phyloP scores from a whole-genome alignment of 495 filamentous ascomycete species.

The Aspergillus indologenus region DNA sequence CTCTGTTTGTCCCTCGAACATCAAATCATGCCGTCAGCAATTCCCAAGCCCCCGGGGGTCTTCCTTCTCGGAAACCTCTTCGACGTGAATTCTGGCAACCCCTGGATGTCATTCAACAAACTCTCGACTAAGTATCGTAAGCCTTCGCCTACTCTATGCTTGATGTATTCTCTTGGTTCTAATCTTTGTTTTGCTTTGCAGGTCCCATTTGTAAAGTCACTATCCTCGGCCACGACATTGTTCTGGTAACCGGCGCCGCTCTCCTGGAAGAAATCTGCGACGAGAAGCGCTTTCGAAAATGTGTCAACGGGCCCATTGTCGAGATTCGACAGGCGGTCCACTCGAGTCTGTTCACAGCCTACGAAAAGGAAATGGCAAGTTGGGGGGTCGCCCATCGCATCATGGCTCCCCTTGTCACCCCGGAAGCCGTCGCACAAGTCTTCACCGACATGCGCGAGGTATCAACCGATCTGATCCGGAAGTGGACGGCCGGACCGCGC shows the following conservation, averaged over 20 bases:
- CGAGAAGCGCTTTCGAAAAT: constrained; percentile 67
- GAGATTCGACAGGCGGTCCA: constrained; percentile 62
- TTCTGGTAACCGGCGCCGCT: constrained; percentile 53
- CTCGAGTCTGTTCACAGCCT: constrained; percentile 74
- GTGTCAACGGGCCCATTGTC: constrained; percentile 52
- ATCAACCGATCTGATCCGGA: constrained; percentile 61
- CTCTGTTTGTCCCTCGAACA: neutral
- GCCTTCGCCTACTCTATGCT: neutral
- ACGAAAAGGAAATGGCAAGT: constrained; percentile 51
- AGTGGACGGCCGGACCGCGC: constrained; percentile 60
- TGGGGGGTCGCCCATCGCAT: constrained; percentile 78
- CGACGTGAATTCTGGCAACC: constrained; percentile 58
- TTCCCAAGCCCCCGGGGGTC: constrained; percentile 64
- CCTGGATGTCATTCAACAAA: constrained; percentile 59
- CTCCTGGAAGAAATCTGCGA: constrained; percentile 71
- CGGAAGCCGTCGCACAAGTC: constrained; percentile 29
- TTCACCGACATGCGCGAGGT: constrained; percentile 64
- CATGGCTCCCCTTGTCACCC: constrained; percentile 40
- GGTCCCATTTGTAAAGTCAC: constrained; percentile 72
- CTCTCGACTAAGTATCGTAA: constrained; percentile 64
- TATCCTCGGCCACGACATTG: constrained; percentile 47
- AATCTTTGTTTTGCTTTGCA: constrained; percentile 3
- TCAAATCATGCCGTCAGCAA: constrained; percentile 40
- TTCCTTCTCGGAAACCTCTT: constrained; percentile 68
- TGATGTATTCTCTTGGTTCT: neutral